phyloP scores from a whole-genome alignment of 2,329 filamentous ascomycete species.

The Hypoxylon rubiginosum region DNA sequence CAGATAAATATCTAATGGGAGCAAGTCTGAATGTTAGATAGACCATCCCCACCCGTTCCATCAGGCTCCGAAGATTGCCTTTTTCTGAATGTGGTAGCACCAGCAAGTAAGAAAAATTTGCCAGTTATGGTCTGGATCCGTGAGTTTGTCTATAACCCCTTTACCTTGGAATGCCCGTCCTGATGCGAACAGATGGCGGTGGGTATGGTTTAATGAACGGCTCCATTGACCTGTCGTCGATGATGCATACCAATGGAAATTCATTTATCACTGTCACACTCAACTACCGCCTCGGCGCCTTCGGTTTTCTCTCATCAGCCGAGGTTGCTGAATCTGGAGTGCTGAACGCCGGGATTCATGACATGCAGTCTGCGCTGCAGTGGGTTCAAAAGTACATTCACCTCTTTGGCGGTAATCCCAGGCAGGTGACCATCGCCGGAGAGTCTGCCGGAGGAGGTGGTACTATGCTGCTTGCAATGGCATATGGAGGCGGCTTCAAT shows the following conservation, averaged over 20 bases:
- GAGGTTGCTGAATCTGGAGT: conserved; percentile 56
- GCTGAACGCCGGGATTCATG: conserved; percentile 64
- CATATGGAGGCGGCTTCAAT: conserved; percentile 59
- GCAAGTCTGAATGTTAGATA: conserved; percentile 13
- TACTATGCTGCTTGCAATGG: conserved; percentile 62
- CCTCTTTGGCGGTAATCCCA: conserved; percentile 65
- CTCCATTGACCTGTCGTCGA: conserved; percentile 42
- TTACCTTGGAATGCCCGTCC: conserved; percentile 7
- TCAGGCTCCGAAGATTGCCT: conserved; percentile 61
- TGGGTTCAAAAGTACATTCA: conserved; percentile 67
- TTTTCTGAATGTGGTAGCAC: conserved; percentile 62
- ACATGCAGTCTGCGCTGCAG: conserved; percentile 64
- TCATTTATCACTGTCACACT: conserved; percentile 59
- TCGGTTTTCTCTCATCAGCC: conserved; percentile 64
- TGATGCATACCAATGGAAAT: conserved; percentile 56
- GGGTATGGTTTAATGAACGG: conserved; percentile 55
- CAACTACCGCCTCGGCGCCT: conserved; percentile 59
- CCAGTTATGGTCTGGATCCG: conserved; percentile 65
- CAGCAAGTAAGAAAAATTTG: conserved; percentile 50
- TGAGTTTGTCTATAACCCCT: conserved; percentile 32
- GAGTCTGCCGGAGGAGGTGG: conserved; percentile 67
- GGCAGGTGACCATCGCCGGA: conserved; percentile 66
- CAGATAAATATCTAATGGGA: background rate
- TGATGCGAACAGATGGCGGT: conserved; percentile 56
- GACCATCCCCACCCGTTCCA: conserved; percentile 23